Percentiles rank a stretch among this genome's conserved stretches.
Evolutionary conservation across 78 protist species (phyloP).

Genomic region (Capsaspora owczarzaki): DNA sequence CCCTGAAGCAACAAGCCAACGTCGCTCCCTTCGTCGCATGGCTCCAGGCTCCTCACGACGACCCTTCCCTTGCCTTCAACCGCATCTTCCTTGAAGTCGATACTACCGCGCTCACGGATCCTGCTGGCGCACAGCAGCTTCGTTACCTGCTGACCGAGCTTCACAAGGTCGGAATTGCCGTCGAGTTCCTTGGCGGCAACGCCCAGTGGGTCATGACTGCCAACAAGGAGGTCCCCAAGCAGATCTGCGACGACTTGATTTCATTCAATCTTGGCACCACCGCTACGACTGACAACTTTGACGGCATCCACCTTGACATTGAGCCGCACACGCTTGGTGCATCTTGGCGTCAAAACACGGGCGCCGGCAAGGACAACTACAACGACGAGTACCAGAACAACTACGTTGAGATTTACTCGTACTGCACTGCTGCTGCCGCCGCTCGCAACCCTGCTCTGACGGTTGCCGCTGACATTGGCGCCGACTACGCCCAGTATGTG

Average conservation of each 20-base stretch:
- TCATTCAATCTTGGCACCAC: neutral
- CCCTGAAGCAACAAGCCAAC: neutral
- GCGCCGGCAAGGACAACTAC: conserved; percentile 3
- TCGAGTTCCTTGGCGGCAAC: neutral
- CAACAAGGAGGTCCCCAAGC: neutral
- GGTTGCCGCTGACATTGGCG: neutral
- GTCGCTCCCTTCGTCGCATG: neutral
- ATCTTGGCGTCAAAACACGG: neutral
- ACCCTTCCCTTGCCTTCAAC: neutral
- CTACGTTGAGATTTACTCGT: neutral
- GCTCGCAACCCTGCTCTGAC: neutral
- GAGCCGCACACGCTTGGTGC: neutral
- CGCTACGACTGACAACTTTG: neutral
- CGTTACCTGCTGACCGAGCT: neutral
- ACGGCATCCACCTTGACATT: neutral
- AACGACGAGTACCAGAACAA: neutral
- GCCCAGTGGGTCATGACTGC: neutral
- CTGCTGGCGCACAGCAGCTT: neutral
- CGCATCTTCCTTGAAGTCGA: neutral
- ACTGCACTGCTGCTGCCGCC: neutral
- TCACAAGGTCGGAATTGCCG: neutral
- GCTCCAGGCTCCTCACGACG: neutral
- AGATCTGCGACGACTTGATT: neutral
- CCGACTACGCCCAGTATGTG: neutral
- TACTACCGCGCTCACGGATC: neutral